phyloP scores from a whole-genome alignment of 176 grass and related monocot genomes.

The Avena eriantha region DNA sequence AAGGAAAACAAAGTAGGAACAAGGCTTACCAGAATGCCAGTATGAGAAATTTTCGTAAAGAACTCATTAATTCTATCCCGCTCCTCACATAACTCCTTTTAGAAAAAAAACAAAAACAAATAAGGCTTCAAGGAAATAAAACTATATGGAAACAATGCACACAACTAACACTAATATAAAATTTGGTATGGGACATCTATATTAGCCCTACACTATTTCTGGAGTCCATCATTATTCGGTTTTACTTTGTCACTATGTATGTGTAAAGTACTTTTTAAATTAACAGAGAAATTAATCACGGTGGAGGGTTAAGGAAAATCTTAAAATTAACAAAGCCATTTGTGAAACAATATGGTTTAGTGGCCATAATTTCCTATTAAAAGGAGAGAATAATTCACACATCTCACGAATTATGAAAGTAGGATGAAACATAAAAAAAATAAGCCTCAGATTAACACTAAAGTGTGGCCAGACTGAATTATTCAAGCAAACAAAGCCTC shows the following conservation, averaged over 20 bases:
- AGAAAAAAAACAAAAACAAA: neutral
- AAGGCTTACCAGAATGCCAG: neutral
- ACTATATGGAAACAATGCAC: neutral
- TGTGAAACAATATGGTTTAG: neutral
- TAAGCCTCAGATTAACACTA: neutral
- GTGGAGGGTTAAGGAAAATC: neutral
- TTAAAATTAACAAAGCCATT: neutral
- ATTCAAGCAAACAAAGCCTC: too few relatives aligned
- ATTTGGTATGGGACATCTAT: neutral
- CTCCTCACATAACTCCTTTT: neutral
- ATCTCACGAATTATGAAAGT: neutral
- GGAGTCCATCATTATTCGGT: neutral
- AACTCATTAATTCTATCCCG: neutral
- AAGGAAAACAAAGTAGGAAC: neutral
- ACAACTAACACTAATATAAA: neutral
- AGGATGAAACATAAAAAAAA: neutral
- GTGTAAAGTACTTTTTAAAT: neutral
- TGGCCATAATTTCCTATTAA: neutral
- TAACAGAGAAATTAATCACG: neutral
- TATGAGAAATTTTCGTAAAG: neutral
- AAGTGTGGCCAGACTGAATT: too few relatives aligned
- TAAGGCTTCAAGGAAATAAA: neutral
- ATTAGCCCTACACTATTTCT: neutral
- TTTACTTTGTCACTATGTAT: neutral
- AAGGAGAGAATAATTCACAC: neutral